phyloP scores from a whole-genome alignment of 2,329 filamentous ascomycete species.

The Exophiala aquamarina region DNA sequence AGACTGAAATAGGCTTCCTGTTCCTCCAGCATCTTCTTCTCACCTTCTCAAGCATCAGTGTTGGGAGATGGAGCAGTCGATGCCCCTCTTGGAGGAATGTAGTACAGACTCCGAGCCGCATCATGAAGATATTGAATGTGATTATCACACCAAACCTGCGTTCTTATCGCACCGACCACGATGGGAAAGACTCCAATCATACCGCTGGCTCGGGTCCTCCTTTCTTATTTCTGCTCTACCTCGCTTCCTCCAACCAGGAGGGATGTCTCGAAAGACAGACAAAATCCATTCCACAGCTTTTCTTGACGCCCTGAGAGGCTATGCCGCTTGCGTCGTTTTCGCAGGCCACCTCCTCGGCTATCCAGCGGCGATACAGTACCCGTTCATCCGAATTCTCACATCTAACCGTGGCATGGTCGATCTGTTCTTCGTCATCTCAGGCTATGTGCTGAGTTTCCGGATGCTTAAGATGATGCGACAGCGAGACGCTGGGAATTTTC shows the following conservation, averaged over 20 bases:
- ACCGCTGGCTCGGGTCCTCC: neutral
- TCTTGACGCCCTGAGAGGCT: constrained; percentile 29
- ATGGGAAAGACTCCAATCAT: too few relatives aligned
- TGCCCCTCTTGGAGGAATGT: neutral
- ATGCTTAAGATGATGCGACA: constrained; percentile 40
- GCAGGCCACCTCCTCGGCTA: neutral
- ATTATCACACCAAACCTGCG: neutral
- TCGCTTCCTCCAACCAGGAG: neutral
- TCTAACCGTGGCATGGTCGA: constrained; percentile 46
- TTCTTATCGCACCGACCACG: too few relatives aligned
- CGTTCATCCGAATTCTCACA: constrained; percentile 39
- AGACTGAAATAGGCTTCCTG: too few relatives aligned
- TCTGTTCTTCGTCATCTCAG: constrained; percentile 59
- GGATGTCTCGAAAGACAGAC: neutral
- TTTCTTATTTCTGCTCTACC: neutral
- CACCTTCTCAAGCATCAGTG: too few relatives aligned
- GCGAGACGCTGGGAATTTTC: neutral
- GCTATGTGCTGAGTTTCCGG: constrained; percentile 56
- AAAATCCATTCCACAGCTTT: constrained; percentile 24
- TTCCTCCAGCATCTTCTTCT: too few relatives aligned
- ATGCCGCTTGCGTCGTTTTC: constrained; percentile 24
- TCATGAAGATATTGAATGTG: neutral
- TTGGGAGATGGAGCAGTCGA: neutral
- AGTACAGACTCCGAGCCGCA: neutral
- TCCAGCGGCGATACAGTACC: constrained; percentile 11